Evolutionary conservation across 2,329 filamentous ascomycete genomes (phyloP).

Genomic region (Colletotrichum magnum): DNA sequence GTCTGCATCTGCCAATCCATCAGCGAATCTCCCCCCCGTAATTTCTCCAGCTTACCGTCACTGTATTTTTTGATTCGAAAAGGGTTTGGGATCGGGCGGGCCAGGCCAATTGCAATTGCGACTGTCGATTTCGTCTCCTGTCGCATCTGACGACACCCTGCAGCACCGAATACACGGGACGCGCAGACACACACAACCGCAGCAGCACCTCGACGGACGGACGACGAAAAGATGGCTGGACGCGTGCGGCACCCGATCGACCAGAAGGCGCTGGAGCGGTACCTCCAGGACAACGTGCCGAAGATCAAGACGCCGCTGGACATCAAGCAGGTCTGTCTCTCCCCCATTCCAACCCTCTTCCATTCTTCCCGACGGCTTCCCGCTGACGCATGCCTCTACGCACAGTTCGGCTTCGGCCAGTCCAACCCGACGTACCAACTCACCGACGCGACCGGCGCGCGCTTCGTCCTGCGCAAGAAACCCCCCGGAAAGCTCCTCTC

Average conservation of each 20-base stretch:
- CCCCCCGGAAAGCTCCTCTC: slow-evolving; percentile 94
- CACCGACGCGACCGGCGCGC: slow-evolving; percentile 76
- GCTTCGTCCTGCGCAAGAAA: slow-evolving; percentile 96
- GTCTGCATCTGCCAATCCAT: too few species aligned
- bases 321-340: slow-evolving; percentile 82
- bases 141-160: background rate
- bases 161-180: too few species aligned
- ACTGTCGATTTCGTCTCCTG: background rate
- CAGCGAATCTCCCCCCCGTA: too few species aligned
- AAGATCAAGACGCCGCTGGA: slow-evolving; percentile 86
- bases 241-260: slow-evolving; percentile 92
- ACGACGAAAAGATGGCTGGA: slow-evolving; percentile 76
- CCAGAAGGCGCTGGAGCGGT: slow-evolving; percentile 81
- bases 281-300: slow-evolving; percentile 83
- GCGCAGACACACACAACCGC: background rate
- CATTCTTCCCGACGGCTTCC: background rate
- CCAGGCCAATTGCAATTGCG: too few species aligned
- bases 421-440: slow-evolving; percentile 98
- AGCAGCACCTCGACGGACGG: background rate
- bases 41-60: too few species aligned
- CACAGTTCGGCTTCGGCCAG: slow-evolving; percentile 94
- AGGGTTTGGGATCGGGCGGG: too few species aligned
- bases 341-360: slow-evolving; percentile 1
- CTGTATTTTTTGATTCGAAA: too few species aligned
- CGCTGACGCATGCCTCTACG: slow-evolving; percentile 3